Conservation (phyloP, 208 protist species). For the Crithidia acanthocephali region DNA sequence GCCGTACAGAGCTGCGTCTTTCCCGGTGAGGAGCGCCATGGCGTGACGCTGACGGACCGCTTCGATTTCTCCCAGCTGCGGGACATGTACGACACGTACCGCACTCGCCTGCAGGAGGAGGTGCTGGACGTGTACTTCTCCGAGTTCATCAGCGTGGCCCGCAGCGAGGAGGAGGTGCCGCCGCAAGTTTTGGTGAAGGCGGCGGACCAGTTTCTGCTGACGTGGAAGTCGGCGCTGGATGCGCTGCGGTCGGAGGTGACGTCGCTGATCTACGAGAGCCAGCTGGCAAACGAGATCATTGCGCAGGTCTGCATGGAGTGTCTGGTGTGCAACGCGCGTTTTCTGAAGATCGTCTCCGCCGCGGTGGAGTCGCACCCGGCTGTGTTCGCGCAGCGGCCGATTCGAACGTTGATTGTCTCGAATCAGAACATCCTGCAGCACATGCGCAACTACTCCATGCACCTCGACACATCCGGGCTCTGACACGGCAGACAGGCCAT, state of each 20-base stretch:
- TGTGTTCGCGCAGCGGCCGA: conserved; percentile 36
- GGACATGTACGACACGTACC: conserved; percentile 43
- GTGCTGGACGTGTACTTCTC: conserved; percentile 49
- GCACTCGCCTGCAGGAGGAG: conserved; percentile 44
- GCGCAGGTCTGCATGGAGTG: conserved; percentile 85
- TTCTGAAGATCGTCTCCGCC: conserved; percentile 51
- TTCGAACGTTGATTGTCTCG: conserved; percentile 64
- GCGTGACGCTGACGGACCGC: conserved; percentile 36
- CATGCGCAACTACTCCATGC: conserved; percentile 74
- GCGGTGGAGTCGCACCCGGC: conserved; percentile 32
- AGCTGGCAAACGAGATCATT: conserved; percentile 56
- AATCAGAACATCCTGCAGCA: conserved; percentile 84
- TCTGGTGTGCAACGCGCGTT: conserved; percentile 79
- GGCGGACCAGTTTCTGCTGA: conserved; percentile 60
- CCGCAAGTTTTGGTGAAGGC: conserved; percentile 41
- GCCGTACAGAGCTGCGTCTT: conserved; percentile 24
- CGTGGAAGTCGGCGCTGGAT: conserved; percentile 65
- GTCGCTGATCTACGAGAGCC: conserved; percentile 42
- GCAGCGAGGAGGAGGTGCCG: conserved; percentile 34
- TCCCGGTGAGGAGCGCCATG: conserved; percentile 24
- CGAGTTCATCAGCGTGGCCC: conserved; percentile 42
- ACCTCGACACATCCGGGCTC: conserved; percentile 19
- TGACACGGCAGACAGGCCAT: neutral
- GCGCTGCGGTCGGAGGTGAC: conserved; percentile 40
- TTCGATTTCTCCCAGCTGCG: conserved; percentile 40